A percentile compares a stretch with the other conserved stretches of the same genome.
These are phyloP conservation scores for Erysimum cheiri DNA, from an alignment of 441 rosid genomes.

Conservation along the genomic window DNA sequence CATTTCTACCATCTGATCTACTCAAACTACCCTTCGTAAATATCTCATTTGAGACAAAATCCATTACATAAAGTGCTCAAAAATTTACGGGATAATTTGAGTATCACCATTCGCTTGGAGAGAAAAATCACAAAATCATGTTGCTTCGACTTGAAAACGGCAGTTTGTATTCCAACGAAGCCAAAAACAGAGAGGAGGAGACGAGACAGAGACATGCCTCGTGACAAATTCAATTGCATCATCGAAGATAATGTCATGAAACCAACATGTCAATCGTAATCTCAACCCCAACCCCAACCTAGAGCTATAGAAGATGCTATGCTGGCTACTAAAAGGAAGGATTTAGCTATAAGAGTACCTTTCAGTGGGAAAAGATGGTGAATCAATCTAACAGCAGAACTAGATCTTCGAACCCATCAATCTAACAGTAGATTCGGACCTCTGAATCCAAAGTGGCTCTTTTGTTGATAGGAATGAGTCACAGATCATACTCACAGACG, in stretches of 20 bases:
- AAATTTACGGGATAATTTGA: not conserved
- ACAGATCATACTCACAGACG: slow-evolving; percentile 9
- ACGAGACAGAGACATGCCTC: not conserved
- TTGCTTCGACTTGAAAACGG: not conserved
- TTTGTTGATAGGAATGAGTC: not conserved
- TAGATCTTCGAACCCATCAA: not conserved
- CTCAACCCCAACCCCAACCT: not conserved
- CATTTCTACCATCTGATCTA: slow-evolving; percentile 13
- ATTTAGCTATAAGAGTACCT: slow-evolving; percentile 23
- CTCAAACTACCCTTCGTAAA: not conserved
- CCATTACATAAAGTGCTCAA: not conserved
- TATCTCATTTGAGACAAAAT: not conserved
- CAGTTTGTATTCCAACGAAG: not conserved
- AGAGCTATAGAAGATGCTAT: slow-evolving; percentile 4
- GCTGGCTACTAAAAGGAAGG: not conserved
- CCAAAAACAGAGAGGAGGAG: slow-evolving; percentile 21
- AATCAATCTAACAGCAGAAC: slow-evolving; percentile 1
- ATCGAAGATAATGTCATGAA: not conserved
- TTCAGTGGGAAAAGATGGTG: not conserved
- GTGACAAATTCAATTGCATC: slow-evolving; percentile 2
- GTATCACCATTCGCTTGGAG: slow-evolving; percentile 19
- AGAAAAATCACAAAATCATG: slow-evolving; percentile 26
- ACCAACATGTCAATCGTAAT: slow-evolving; percentile 4
- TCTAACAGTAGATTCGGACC: not conserved
- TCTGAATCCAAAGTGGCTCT: not conserved